A percentile compares a stretch with the other conserved stretches of the same genome.
phyloP scores from a whole-genome alignment of 805 yeast genomes.

The Blastobotrys parvus region DNA sequence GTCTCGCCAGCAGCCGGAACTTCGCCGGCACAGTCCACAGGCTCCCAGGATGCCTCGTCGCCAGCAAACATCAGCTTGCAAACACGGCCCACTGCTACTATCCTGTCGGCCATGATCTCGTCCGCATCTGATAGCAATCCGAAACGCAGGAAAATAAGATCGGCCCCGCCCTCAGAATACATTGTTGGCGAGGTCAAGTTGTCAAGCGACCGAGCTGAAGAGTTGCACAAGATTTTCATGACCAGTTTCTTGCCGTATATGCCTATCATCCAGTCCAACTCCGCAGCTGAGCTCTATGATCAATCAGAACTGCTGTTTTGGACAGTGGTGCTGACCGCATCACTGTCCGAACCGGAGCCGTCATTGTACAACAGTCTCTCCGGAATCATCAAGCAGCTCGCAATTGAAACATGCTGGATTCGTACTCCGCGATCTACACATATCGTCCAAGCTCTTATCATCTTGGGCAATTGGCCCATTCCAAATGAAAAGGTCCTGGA shows the following conservation, averaged over 20 bases:
- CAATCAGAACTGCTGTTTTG: conserved; percentile 83
- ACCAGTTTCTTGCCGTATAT: conserved; percentile 61
- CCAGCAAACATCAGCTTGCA: background rate
- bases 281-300: conserved; percentile 68
- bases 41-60: background rate
- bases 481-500: conserved; percentile 89
- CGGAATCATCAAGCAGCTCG: conserved; percentile 72
- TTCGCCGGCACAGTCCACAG: background rate
- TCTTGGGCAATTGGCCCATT: conserved; percentile 84
- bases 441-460: conserved; percentile 79
- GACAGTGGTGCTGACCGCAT: conserved; percentile 83
- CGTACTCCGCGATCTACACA: conserved; percentile 90
- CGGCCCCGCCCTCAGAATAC: conserved; percentile 41
- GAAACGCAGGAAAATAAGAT: too few species aligned
- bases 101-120: background rate
- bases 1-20: background rate
- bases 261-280: conserved; percentile 66
- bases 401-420: conserved; percentile 89
- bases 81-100: background rate
- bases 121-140: background rate
- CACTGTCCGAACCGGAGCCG: conserved; percentile 82
- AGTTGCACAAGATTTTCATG: conserved; percentile 63
- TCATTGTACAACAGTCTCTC: conserved; percentile 67
- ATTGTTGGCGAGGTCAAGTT: conserved; percentile 68
- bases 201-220: conserved; percentile 57